Evolutionary conservation across 2,329 filamentous ascomycete genomes (phyloP), one percentile per base, ranked within the genome.

Genomic region (Fusarium brachygibbosum): DNA sequence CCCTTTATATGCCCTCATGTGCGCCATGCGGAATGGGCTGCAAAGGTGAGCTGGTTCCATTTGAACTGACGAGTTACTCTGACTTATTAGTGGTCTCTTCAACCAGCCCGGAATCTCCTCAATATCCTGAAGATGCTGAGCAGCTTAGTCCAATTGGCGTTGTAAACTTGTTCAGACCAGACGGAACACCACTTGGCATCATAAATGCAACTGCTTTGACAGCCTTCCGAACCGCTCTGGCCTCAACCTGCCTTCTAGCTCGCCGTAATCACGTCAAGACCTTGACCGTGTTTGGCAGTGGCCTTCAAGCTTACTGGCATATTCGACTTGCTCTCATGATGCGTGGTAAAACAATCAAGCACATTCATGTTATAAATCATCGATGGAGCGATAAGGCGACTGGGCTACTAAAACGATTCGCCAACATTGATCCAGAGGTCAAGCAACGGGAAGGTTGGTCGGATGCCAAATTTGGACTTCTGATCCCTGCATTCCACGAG

Each of bases 281-380:
- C 16, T 76, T 98, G 13, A 90, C 91, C 16, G 91, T 97, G 54
- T 98, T 98, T 77, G 95, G 95, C 25, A 90, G 91, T 34, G 95
- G 95, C 45, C 89, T 91, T 72, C 94, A 98, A 82, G 95, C 95
- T 14, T 97, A 95, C 82, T 98, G 94, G 94, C 95, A 98, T 77
- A 88, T 97, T 42, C 90, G 94, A 1, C 86, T 98, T 6, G 91
- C 94, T 1, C 85, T 98, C 13, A 85, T 95, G 68, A 85, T 96
- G 50, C 91, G 86, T 23, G 88, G 88, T 3, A 56, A 82, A 45
- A 92, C 93, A 21, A 90, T 97, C 72, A 90, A 90, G 73, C 88
- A 91, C 61, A 87, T 98, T 48, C 91, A 95, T 80, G 90, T 98
- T 74, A 90, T 97, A 76, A 97, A 94, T 75, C 90, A 92, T 34